phyloP scores from a whole-genome alignment of 2,329 filamentous ascomycete genomes.

The Verruconis gallopava region DNA sequence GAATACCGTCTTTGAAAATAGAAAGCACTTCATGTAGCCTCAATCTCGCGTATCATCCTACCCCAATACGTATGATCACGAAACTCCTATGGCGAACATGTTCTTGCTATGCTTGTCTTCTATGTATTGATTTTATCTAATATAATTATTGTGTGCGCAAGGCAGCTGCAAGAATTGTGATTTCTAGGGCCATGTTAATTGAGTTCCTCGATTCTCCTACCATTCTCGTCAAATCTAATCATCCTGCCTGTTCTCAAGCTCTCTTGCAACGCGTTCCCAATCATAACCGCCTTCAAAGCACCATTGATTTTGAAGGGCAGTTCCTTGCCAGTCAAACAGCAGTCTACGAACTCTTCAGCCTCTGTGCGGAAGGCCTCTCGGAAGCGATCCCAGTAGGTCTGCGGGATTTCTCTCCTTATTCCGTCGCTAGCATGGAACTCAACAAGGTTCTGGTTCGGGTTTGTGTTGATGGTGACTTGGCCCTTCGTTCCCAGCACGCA shows the following conservation, averaged over 20 bases:
- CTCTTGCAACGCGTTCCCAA: conserved; percentile 40
- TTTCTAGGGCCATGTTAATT: no score
- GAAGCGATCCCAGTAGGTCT: conserved; percentile 50
- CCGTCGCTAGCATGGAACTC: conserved; percentile 41
- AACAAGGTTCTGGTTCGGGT: conserved; percentile 43
- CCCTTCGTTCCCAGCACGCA: conserved; percentile 55
- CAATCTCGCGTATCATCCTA: no score
- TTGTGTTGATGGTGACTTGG: conserved; percentile 48
- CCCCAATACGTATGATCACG: no score
- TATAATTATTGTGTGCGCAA: no score
- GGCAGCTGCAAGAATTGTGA: no score
- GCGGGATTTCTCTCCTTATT: conserved; percentile 46
- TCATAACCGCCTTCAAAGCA: conserved; percentile 46
- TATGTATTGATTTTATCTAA: no score
- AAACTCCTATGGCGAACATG: no score
- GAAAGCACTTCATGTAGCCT: no score
- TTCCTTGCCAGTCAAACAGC: conserved; percentile 41
- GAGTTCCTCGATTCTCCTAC: conserved; percentile 30
- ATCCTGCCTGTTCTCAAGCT: conserved; percentile 31
- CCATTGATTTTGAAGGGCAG: conserved; percentile 44
- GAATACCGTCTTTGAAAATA: no score
- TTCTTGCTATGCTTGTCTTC: no score
- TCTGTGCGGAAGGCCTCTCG: conserved; percentile 50
- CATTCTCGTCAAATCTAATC: conserved; percentile 43
- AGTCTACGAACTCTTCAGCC: conserved; percentile 49